Base-by-base conservation (phyloP, 148 eudicot genomes). In the Rhododendron griersonianum region DNA sequence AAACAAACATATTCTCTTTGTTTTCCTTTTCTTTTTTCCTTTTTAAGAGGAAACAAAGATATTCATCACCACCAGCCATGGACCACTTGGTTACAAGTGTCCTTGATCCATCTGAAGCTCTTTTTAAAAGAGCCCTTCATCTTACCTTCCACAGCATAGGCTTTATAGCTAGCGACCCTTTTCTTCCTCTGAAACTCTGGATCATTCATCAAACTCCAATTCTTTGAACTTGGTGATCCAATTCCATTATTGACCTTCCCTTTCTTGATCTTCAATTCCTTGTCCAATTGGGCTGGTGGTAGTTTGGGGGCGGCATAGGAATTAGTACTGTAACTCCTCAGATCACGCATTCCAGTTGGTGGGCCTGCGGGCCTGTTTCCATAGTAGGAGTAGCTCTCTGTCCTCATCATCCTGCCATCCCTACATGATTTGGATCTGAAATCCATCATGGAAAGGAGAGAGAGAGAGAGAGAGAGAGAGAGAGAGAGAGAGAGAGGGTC, bases 341-440 rank as follows among this genome's bases (percentile, higher is more conserved):
- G 92, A 91, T 95, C 92, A 83, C 93, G 91, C 95, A 96, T 93
- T 87, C 81, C 90, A 37, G 88, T 87, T 69, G 98, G 96, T 78
- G 98, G 98, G 59, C 50, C 86, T 25, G 51, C 85, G 9, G 53
- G 47, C 25, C 14, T 75, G 10, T 51, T 80, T 78, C 44, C 85
- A 83, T 39, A 65, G 75, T 50, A 78, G 86, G 84, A 74, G 75
- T 57, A 78, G 87, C 84, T 83, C 45, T 88, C 91, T 33, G 78
- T 78, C 81, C 81, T 87, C 85, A 33, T 81, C 80, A 33, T 81
- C 80, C 89, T 92, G 1, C 87, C 90, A 87, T 93, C 96, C 87
- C 92, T 95, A 65, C 90, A 90, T 79, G 99, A 96, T 86, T 92
- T 90, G 84, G 99, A 96, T 94, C 98, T 95, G 59, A 85, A 95